phyloP scores from a whole-genome alignment of 2,329 filamentous ascomycete species.

The Cryphonectria naterciae region DNA sequence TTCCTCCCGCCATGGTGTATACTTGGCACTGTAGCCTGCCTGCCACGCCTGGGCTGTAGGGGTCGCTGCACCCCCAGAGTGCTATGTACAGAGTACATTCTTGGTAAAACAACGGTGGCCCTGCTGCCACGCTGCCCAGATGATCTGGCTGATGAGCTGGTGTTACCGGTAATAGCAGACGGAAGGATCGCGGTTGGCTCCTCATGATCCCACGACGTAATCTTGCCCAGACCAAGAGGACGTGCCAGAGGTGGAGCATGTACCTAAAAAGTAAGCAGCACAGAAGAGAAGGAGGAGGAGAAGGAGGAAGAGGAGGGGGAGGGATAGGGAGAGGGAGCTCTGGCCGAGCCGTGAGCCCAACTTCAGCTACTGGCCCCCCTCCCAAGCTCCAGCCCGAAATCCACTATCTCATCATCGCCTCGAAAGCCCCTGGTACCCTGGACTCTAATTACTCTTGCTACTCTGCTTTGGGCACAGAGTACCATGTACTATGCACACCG shows the following conservation, averaged over 20 bases:
- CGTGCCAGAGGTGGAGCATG: not conserved
- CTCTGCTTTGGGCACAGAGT: not conserved
- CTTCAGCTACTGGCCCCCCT: not conserved
- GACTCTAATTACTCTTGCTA: not conserved
- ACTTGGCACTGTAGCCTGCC: not conserved
- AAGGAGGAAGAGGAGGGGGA: not conserved
- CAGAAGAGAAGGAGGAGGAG: not conserved
- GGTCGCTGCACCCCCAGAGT: not conserved
- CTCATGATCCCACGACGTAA: slow-evolving; percentile 10
- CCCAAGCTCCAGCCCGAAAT: not conserved
- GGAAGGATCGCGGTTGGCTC: slow-evolving; percentile 26
- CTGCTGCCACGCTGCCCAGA: not conserved
- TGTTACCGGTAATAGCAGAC: slow-evolving; percentile 20
- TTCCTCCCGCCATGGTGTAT: slow-evolving; percentile 8
- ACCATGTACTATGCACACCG: slow-evolving; percentile 1
- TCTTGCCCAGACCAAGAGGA: not conserved
- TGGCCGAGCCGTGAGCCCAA: slow-evolving; percentile 7
- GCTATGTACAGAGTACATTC: not conserved
- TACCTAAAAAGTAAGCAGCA: not conserved
- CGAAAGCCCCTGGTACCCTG: not conserved
- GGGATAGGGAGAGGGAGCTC: not conserved
- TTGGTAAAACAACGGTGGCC: not conserved
- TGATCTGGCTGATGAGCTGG: not conserved
- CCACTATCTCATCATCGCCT: not conserved
- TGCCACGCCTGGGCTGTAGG: not conserved